Evolutionary conservation across 768 basidiomycete genomes (phyloP).

Genomic region (Psilocybe subaeruginosa): DNA sequence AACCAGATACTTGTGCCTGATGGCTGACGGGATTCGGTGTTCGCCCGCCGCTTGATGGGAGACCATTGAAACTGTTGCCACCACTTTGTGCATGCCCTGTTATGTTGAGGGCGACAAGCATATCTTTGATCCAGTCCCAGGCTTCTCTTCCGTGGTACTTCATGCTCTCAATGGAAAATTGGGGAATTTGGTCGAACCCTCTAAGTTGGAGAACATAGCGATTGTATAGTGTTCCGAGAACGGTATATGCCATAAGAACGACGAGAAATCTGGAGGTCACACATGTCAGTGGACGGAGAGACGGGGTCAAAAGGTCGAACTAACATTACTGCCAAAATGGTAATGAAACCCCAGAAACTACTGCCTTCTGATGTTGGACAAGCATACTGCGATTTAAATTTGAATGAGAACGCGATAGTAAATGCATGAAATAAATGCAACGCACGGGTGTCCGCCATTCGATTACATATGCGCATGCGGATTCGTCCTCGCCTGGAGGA

Average conservation of each 20-base stretch:
- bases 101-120: conserved; percentile 28
- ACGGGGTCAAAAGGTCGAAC: conserved; percentile 26
- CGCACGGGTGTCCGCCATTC: conserved; percentile 85
- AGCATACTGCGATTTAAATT: conserved; percentile 50
- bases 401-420: conserved; percentile 1
- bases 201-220: conserved; percentile 72
- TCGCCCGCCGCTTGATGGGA: conserved; percentile 20
- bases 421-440: conserved; percentile 4
- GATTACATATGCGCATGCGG: conserved; percentile 76
- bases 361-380: conserved; percentile 69
- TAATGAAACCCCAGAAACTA: conserved; percentile 52
- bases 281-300: background rate
- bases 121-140: conserved; percentile 45
- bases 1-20: conserved; percentile 32
- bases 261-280: conserved; percentile 47
- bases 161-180: conserved; percentile 56
- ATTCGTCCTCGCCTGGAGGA: conserved; percentile 62
- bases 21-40: conserved; percentile 45
- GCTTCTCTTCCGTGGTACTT: conserved; percentile 49
- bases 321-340: conserved; percentile 61
- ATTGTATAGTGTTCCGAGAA: conserved; percentile 76
- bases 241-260: conserved; percentile 64
- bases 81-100: conserved; percentile 13
- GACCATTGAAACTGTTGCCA: conserved; percentile 14
- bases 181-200: conserved; percentile 76